Base-by-base conservation (phyloP, 768 basidiomycete genomes). In the Termitomyces bulborhizus region DNA sequence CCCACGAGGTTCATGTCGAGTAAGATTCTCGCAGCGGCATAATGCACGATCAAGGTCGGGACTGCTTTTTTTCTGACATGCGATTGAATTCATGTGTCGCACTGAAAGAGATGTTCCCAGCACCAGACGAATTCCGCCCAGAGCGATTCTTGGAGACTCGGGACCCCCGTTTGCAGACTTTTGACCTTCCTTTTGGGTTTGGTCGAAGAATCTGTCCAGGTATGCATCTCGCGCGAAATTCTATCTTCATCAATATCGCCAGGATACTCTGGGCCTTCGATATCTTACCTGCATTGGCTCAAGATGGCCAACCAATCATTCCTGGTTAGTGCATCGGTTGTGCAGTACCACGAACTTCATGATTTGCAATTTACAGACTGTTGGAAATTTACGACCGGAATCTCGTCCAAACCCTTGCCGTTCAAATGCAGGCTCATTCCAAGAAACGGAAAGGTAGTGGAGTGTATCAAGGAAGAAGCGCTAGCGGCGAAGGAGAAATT, bases 131-230 rank as follows among this genome's bases (percentile, higher is more conserved):
- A 29, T 76, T 75, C 60, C 54, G 56, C 9, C 76, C 76, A 0
- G 76, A 76, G 48, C 67, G 75, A 29, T 77, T 77, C 56, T 53
- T 77, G 7, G 65, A 69, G 18, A 68, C 69, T 2, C 55, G 54
- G 6, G 57, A 68, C 54, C 63, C 69, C 4, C 66, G 69, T 4
- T 44, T 72, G 16, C 57, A 66, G 56, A 57, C 64, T 11, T 71
- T 71, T 37, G 69, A 69, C 26, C 62, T 73, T 34, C 68, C 71
- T 9, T 77, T 74, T 59, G 71, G 75, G 3, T 76, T 74, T 55
- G 75, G 75, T 34, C 60, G 74, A 46, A 65, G 73, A 34, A 68
- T 72, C 18, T 76, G 73, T 53, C 73, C 68, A 0, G 71, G 70
- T 1, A 69, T 69, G 62, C 70, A 69, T 39, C 65, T 73, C 15